Base-by-base conservation (phyloP, 2,329 filamentous ascomycete genomes). In the Colletotrichum gigasporum region DNA sequence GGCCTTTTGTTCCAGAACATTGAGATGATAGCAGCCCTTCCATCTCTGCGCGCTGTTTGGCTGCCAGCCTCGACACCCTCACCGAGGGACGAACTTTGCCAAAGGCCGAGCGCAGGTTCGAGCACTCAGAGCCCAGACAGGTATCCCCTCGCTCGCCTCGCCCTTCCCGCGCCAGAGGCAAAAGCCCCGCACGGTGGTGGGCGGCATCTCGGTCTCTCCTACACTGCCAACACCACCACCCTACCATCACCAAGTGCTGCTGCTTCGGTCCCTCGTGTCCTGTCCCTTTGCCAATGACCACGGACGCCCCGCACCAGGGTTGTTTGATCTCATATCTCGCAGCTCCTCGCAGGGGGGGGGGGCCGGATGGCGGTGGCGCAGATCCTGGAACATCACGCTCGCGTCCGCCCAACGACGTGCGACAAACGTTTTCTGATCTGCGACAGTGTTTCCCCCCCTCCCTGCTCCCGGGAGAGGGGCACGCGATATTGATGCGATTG, bases 391-490 rank as follows among this genome's bases (percentile, higher is more conserved):
- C 44, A 50, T 30, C 55, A 35, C 48, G 39, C 30, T 56, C 53
- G n/a, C n/a, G n/a, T n/a, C 20, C 41, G 37, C 56, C 32, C 48
- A 54, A 37, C 47, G 56, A 61, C 54, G 56, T 54, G 61, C 41
- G 26, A 50, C 61, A 61, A 64, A 61, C 16, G 41, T 61, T 61
- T 61, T 44, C 56, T 44, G 61, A 64, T 55, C 48, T 65, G 56
- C 56, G 62, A 61, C 62, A 24, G 34, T 53, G 55, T 55, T 61
- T 65, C 56, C 50, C 32, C 32, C 18, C 41, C 39, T 39, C 55
- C 24, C 39, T 42, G 8, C 28, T 34, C 2, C 22, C 34, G 35
- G 16, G 24, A 16, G 48, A 16, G 14, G 32, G 24, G 24, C 26
- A 12, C 26, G 34, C 41, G 12, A 54, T 54, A 16, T 7, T 14